Percentiles rank a stretch among this genome's conserved stretches.
phyloP scores from a whole-genome alignment of 257 asterid species.

The Solanum tacnaense region DNA sequence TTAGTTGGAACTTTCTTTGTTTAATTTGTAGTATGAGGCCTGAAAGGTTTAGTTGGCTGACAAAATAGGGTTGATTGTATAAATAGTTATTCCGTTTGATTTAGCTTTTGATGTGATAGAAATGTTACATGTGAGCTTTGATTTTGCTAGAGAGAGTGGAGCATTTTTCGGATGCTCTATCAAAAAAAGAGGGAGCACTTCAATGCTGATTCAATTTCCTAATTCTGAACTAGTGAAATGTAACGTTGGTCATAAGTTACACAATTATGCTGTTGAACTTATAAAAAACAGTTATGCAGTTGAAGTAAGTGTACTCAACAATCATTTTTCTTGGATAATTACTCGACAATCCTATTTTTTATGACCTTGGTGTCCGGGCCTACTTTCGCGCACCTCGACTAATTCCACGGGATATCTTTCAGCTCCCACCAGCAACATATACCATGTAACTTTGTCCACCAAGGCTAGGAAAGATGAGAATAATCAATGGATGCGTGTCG shows the following conservation, averaged over 20 bases:
- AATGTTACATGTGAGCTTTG: neutral
- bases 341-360: no score
- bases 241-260: neutral
- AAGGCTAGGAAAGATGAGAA: no score
- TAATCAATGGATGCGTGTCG: no score
- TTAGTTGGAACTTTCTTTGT: neutral
- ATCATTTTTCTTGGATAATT: neutral
- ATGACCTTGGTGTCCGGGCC: no score
- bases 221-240: neutral
- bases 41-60: neutral
- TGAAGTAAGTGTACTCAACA: neutral
- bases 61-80: neutral
- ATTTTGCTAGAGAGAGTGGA: neutral
- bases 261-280: neutral
- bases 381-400: no score
- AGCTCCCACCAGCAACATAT: no score
- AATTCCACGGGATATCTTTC: no score
- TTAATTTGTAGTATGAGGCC: neutral
- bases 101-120: neutral
- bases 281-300: neutral
- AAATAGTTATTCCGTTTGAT: neutral
- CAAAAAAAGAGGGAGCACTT: neutral
- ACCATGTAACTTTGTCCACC: no score
- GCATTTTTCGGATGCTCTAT: neutral
- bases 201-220: neutral